phyloP scores from a whole-genome alignment of 169 alveolate species.

The Plasmodium knowlesi region DNA sequence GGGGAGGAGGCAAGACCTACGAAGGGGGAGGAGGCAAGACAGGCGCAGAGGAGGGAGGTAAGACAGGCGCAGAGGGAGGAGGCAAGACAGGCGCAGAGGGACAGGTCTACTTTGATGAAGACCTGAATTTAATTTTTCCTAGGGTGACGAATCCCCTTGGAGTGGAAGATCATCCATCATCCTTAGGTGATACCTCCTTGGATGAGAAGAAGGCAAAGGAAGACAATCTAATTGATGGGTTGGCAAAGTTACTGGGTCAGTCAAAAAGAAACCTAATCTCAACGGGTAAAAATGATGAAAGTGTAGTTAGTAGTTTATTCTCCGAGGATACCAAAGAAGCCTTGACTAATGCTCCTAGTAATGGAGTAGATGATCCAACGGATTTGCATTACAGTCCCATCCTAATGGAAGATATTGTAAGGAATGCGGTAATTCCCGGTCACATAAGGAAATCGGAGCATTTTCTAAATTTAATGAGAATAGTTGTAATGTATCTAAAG shows the following conservation, averaged over 20 bases:
- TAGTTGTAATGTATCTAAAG: conserved; percentile 91
- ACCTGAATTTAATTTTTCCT: conserved; percentile 10
- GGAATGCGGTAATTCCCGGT: conserved; percentile 92
- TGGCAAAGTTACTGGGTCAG: background rate
- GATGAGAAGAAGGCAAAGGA: background rate
- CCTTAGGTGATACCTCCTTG: background rate
- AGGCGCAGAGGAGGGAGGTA: background rate
- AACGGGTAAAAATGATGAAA: background rate
- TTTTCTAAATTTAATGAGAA: conserved; percentile 90
- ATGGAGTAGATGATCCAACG: conserved; percentile 73
- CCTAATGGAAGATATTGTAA: conserved; percentile 83
- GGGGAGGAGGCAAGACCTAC: too few relatives aligned
- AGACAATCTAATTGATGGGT: background rate
- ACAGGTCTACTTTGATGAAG: conserved; percentile 24
- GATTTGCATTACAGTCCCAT: conserved; percentile 88
- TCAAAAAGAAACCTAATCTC: background rate
- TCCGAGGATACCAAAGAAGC: background rate
- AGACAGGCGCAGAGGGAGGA: background rate
- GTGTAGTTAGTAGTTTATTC: background rate
- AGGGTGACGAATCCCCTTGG: conserved; percentile 9
- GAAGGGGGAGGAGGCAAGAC: background rate
- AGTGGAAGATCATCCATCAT: background rate
- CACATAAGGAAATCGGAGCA: conserved; percentile 95
- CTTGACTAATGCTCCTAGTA: background rate
- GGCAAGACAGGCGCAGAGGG: background rate